Base-by-base conservation (phyloP, 2,329 filamentous ascomycete genomes). In the Calycina marina region DNA sequence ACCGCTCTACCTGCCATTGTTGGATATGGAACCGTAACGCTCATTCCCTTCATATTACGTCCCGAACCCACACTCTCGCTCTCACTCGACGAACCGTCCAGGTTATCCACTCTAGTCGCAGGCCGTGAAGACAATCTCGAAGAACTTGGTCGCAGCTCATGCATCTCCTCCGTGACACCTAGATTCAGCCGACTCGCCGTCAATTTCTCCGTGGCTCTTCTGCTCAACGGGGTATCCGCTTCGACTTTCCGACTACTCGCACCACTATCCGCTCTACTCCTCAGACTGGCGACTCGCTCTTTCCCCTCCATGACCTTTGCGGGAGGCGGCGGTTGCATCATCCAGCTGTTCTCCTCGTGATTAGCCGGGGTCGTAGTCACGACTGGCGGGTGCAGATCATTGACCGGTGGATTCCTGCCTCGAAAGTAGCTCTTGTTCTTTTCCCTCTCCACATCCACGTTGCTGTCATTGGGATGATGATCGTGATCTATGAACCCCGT, bases 301-400 rank as follows among this genome's bases (percentile, higher is more conserved):
- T 86, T 90, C 43, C 85, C 86, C 42, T 79, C 80, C 86, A 94
- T 94, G 38, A 93, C 66, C 53, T 78, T 85, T 35, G 86, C 84
- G 18, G 77, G 72, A n/a, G 86, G 86, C 1, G 85, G 84, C 2
- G 86, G 86, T 50, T 93, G 83, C 31, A 93, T 62, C 85, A 94
- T 93, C 86, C 86, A 94, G 49, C 67, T 69, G 34, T 80, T 77
- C 38, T 81, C 83, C 34, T 74, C 72, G 49, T 62, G 72, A 51
- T 70, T 74, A 22, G 64, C 67, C 10, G 76, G 79, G 35, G 71
- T 78, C 56, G 74, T 82, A 54, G 72, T 83, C 39, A 90, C 80
- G 31, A 92, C 77, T 3, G 84, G 83, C 4, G 83, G 82, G 51
- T 92, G 82, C 37, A 86, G 70, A 39, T 92, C 82, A 56, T 92